Evolutionary conservation across 768 basidiomycete species (phyloP), one percentile per base, ranked within the genome.

Genomic region (Artomyces pyxidatus): DNA sequence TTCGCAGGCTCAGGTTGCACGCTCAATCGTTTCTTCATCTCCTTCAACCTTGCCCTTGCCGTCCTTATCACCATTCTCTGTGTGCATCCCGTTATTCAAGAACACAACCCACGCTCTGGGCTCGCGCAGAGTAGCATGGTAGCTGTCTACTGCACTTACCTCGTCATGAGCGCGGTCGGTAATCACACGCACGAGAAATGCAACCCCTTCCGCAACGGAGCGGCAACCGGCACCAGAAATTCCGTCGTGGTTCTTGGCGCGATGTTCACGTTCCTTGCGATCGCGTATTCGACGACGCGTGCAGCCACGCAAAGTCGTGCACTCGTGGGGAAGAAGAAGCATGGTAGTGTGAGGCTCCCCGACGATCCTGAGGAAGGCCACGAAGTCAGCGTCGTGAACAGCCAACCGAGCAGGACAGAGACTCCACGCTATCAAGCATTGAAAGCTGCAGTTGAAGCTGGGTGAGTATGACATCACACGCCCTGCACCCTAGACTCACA

Each of bases 51-150:
- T 30, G 77, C 82, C 6, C 71, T 94, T 30, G 84, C 82, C 58
- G 62, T 92, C 61, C 54, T 91, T 60, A 80, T 88, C 63, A 93
- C 93, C 11, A 69, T 89, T 55, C 59, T 92, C 58, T 90, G 85
- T 57, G 71, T 99, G 48, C 81, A 90, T 54, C 94, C 91, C 7
- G 70, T 76, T 6, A 78, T 98, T 4, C 96, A 99, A 61, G 93
- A 92, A 58, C 74, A 82, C 58, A 98, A 97, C 61, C 89, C 95
- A 10, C 86, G 89, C 45, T 94, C 91, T 8, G 96, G 96, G 4
- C 79, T 99, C 6, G 92, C 92, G 1, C 96, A 98, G 62, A 84
- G 91, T 6, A 83, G 88, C 40, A 94, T 98, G 87, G 95, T 99
- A n/a, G 88, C 89, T 3, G 89, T 84, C 2, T 99, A 99, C 65